Base-by-base conservation (phyloP, 495 filamentous ascomycete genomes). In the Xylaria venustula region DNA sequence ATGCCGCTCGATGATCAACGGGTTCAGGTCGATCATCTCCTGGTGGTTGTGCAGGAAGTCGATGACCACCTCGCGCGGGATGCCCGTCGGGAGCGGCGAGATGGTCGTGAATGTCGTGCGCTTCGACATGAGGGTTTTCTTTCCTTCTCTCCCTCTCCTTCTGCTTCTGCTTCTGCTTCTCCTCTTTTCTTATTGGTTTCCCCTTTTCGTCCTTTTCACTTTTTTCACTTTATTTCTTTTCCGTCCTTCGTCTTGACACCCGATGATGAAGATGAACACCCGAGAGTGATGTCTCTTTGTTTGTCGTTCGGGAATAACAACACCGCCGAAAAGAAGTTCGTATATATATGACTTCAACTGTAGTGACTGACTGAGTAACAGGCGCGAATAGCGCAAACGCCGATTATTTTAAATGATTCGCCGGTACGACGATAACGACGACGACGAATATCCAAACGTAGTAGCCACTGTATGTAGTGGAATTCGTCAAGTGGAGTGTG, bases 11-110 rank as follows among this genome's bases (percentile, higher is more conserved):
- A 87, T 82, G 50, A 94, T 89, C 7, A 93, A 80, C 0, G 90
- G 90, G 71, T 92, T 94, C 25, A 92, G 78, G 44, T 90, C 87
- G 65, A 93, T 93, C 83, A 94, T 92, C 59, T 85, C 85, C 41
- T 77, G 71, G 68, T 92, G 89, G 67, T 85, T 82, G 72, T 90
- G 88, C 6, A 93, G 81, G 20, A 87, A 87, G 25, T 83, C 78
- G 60, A 92, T 67, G 25, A 90, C 90, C 12, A 81, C 81, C 64
- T 87, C 77, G 32, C 89, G 85, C 19, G 84, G 79, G 51, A 92
- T 82, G 48, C 78, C 77, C n/a, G 80, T 54, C 0, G 90, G 90
- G 20, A 93, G 81, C 0, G 89, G 85, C 28, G 87, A 92, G 60
- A 91, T 81, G 34, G 81, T 86, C 44, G 87, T 91, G 73, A 89